phyloP scores from a whole-genome alignment of 2,329 filamentous ascomycete species.

The Aspergillus sclerotialis region DNA sequence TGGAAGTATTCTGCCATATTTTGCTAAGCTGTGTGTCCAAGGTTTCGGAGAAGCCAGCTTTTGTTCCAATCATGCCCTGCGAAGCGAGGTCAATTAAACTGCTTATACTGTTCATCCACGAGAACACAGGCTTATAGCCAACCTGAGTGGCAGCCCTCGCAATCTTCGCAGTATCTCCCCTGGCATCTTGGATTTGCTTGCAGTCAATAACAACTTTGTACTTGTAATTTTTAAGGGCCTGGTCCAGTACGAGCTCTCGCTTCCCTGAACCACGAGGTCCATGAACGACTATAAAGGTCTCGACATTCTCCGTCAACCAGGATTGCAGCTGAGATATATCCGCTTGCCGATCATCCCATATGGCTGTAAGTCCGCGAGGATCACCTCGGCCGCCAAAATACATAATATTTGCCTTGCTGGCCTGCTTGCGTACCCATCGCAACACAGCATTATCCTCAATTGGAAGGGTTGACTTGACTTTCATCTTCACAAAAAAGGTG shows the following conservation, averaged over 20 bases:
- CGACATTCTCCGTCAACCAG: slow-evolving; percentile 81
- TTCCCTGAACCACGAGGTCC: slow-evolving; percentile 89
- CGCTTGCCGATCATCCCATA: slow-evolving; percentile 81
- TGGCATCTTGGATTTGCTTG: slow-evolving; percentile 84
- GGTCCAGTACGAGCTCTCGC: slow-evolving; percentile 76
- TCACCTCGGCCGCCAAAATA: slow-evolving; percentile 41
- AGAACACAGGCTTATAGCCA: slow-evolving; percentile 88
- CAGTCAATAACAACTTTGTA: slow-evolving; percentile 85
- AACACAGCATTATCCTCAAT: slow-evolving; percentile 67
- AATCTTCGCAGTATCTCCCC: slow-evolving; percentile 81
- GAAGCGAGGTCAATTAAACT: slow-evolving; percentile 88
- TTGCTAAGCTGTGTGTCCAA: slow-evolving; percentile 83
- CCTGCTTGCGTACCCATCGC: slow-evolving; percentile 71
- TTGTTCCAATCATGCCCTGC: slow-evolving; percentile 87
- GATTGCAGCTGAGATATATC: slow-evolving; percentile 75
- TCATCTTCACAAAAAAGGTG: slow-evolving; percentile 83
- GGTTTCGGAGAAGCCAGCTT: slow-evolving; percentile 89
- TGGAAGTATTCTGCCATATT: slow-evolving; percentile 76
- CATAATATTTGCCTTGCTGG: slow-evolving; percentile 38
- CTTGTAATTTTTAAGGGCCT: slow-evolving; percentile 67
- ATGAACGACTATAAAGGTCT: slow-evolving; percentile 90
- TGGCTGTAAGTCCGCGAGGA: slow-evolving; percentile 64
- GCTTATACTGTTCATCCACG: slow-evolving; percentile 91
- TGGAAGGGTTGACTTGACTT: slow-evolving; percentile 71
- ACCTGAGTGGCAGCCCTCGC: slow-evolving; percentile 72